Percentiles rank a stretch among this genome's conserved stretches.
These are phyloP conservation scores for Paraphaeosphaeria sporulosa DNA, from an alignment of 2,329 filamentous ascomycete species.

Conservation along the genomic window DNA sequence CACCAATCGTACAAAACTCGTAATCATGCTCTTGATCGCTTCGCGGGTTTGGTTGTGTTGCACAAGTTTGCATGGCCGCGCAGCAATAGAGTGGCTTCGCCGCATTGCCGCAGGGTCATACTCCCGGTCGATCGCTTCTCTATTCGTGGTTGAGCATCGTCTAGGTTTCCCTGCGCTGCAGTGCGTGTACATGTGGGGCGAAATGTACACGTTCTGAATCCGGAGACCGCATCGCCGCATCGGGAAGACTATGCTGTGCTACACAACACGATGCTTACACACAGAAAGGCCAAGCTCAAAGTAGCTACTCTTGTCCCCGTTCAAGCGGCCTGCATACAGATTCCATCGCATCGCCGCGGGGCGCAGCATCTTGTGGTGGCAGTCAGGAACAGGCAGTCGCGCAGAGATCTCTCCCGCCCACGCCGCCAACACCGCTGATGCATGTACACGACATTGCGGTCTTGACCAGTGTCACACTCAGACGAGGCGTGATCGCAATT, in stretches of 20 bases:
- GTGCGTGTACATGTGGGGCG: neutral
- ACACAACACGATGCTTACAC: conserved; percentile 13
- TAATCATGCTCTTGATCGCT: conserved; percentile 14
- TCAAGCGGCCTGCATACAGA: conserved; percentile 11
- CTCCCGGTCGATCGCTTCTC: neutral
- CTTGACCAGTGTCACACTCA: neutral
- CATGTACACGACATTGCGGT: neutral
- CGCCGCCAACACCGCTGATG: neutral
- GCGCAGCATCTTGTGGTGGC: conserved; percentile 2
- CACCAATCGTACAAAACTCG: conserved; percentile 32
- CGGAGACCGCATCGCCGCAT: conserved; percentile 12
- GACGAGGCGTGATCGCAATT: neutral
- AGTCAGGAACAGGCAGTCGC: conserved; percentile 8
- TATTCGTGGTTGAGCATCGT: neutral
- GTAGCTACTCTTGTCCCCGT: neutral
- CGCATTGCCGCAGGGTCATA: neutral
- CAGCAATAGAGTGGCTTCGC: neutral
- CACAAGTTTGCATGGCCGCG: conserved; percentile 1
- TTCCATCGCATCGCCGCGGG: neutral
- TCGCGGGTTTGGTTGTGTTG: neutral
- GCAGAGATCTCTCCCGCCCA: neutral
- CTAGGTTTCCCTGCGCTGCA: neutral
- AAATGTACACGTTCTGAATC: conserved; percentile 12
- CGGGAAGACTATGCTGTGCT: conserved; percentile 16
- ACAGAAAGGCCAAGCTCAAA: conserved; percentile 3